Evolutionary conservation across 2,329 filamentous ascomycete genomes (phyloP), one percentile per base, ranked within the genome.

Genomic region (Claviceps sp.): DNA sequence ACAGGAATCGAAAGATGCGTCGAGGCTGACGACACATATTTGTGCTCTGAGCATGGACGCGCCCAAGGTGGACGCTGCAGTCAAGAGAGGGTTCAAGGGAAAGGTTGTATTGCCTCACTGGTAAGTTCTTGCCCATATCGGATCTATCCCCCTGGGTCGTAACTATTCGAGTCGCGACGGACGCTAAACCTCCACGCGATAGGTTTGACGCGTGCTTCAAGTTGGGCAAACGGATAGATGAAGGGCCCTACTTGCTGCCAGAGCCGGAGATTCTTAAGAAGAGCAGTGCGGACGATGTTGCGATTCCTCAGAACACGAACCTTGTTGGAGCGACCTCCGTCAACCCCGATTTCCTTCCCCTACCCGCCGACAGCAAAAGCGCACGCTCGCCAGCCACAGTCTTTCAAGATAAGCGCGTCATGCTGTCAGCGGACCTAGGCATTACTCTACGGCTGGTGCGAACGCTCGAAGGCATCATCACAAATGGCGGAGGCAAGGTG

Each of bases 121-220:
- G 88, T 89, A 70, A 61, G 73, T 56, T 11, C 13, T 39, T 7
- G 9, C 3, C 29, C 29, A 34, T 11, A 34, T 11, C 29, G 11
- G 9, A 34, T 34, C 9, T 11, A 4, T 9, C 29, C 3, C 3
- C 29, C 1, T 11, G 1, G 4, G 29, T 34, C 29, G 29, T 34
- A 34, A 34, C 11, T 38, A 1, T 22, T 47, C 11, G 9, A 11
- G 36, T 9, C 6, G 23, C 20, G 14, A 8, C 11, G 29, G 48
- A 26, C 13, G 17, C 47, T 50, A 17, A 50, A 8, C 26, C 14
- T 26, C 9, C 17, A 20, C 17, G 22, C 9, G 22, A 14, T 20
- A 90, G 86, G 89, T 96, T 98, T 63, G 91, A 97, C 60, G 91
- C 96, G 64, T 98, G 93, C 68, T 79, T 98, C 58, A 93, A 87